Evolutionary conservation across 352 stramenopile genomes (phyloP).

Genomic region (Phytophthora syringae): DNA sequence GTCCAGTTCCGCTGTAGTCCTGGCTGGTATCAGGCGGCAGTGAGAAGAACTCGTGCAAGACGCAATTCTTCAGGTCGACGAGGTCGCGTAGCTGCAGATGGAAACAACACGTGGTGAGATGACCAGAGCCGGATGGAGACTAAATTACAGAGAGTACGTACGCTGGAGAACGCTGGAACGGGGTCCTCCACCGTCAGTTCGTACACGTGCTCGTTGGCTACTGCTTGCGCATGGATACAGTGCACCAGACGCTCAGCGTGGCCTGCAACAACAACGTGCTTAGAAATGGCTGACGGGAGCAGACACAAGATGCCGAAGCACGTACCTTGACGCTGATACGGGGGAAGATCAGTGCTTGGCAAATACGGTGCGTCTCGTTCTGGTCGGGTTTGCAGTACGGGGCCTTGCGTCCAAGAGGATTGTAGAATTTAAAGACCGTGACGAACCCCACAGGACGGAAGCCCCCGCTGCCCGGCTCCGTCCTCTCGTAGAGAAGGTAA

Average conservation of each 20-base stretch:
- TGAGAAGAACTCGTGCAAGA: conserved; percentile 67
- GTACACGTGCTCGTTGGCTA: conserved; percentile 65
- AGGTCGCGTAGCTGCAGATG: conserved; percentile 66
- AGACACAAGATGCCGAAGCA: not conserved
- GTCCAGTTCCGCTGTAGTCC: conserved; percentile 23
- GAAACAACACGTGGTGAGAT: not conserved
- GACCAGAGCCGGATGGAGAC: conserved; percentile 1
- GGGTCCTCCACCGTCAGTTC: conserved; percentile 89
- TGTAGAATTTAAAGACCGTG: conserved; percentile 87
- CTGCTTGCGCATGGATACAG: conserved; percentile 61
- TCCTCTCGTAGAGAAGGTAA: conserved; percentile 79
- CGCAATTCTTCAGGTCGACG: conserved; percentile 73
- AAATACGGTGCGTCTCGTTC: conserved; percentile 84
- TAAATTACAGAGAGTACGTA: conserved; percentile 32
- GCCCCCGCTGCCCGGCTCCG: not conserved
- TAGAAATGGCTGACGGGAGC: not conserved
- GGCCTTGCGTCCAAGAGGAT: conserved; percentile 69
- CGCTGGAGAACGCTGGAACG: conserved; percentile 74
- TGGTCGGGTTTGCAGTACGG: conserved; percentile 38
- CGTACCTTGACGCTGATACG: conserved; percentile 78
- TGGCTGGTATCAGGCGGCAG: conserved; percentile 35
- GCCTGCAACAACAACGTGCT: conserved; percentile 34
- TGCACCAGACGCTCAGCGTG: conserved; percentile 81
- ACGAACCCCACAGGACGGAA: conserved; percentile 71
- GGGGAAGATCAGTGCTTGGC: conserved; percentile 82